Evolutionary conservation across 352 stramenopile species (phyloP).

Genomic region (Globisporangium okanoganense): DNA sequence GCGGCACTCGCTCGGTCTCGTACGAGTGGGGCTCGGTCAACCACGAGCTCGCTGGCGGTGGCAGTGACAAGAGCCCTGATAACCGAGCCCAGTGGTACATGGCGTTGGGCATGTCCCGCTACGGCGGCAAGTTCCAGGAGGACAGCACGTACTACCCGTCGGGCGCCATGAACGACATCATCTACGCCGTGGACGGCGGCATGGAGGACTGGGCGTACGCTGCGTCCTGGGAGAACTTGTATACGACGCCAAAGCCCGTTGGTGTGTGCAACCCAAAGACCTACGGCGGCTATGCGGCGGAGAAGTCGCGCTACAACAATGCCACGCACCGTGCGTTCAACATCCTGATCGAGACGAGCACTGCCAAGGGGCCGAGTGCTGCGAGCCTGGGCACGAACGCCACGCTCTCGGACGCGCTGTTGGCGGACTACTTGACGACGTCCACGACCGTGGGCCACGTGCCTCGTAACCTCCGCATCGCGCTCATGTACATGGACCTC

Average conservation of each 20-base stretch:
- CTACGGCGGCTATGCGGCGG: constrained; percentile 79
- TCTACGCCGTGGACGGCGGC: constrained; percentile 93
- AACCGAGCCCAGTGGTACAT: constrained; percentile 49
- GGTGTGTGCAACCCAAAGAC: constrained; percentile 76
- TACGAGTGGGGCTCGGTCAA: constrained; percentile 96
- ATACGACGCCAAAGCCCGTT: constrained; percentile 39
- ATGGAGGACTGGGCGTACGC: constrained; percentile 97
- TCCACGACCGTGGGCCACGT: constrained; percentile 85
- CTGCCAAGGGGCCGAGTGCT: constrained; percentile 76
- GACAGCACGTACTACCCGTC: constrained; percentile 53
- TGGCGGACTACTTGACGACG: constrained; percentile 41
- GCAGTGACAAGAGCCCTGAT: constrained; percentile 49
- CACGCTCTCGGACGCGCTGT: constrained; percentile 37
- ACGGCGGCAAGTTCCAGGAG: constrained; percentile 63
- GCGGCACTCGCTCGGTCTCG: constrained; percentile 91
- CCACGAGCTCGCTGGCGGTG: constrained; percentile 46
- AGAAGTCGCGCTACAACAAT: constrained; percentile 90
- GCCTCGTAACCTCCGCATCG: constrained; percentile 90
- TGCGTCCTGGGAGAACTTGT: constrained; percentile 70
- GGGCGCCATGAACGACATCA: constrained; percentile 91
- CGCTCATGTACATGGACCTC: constrained; percentile 90
- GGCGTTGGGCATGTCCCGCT: constrained; percentile 55
- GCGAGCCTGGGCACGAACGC: constrained; percentile 64
- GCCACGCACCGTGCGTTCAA: constrained; percentile 91
- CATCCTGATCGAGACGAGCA: constrained; percentile 93